Base-by-base conservation (phyloP, 805 yeast genomes). In the Saccharomycopsis vini region DNA sequence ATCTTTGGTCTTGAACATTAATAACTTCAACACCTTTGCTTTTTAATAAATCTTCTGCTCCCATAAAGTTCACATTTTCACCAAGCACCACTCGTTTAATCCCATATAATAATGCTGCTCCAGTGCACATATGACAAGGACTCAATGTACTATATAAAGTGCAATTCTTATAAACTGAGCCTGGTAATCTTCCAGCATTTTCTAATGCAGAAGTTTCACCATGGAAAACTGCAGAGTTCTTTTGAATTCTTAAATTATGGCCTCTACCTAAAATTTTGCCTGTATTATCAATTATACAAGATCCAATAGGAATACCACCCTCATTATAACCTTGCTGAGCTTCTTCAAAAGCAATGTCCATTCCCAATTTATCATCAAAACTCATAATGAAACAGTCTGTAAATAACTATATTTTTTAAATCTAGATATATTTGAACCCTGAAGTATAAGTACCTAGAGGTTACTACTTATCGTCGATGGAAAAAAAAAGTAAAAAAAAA, bases 91-190 rank as follows among this genome's bases (percentile, higher is more conserved):
- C 81, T 51, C 97, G 72, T 55, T 81, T 79, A 53, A 90, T 73
- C 33, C 95, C 95, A 64, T 88, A 90, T 71, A 90, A 68, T 42
- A 90, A 56, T 51, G 90, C 83, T 4, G 97, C 95, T 18, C 97
- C 97, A 3, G 92, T 76, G 61, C 97, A 90, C 97, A 90, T 90
- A 53, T 79, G 73, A 61, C 97, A 90, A 3, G 97, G 97, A 5
- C 95, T 84, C 52, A 90, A 67, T 0, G 96, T 84, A 24, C 97
- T 88, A 64, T 88, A 90, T 74, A 87, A 73, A 42, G 97, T 92
- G 54, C 95, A 82, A 50, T 79, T 72, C 56, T 81, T 83, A 67
- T 90, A 90, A 15, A 73, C 75, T 19, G 71, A 69, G 3, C 89
- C 97, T 19, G 80, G 79, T 45, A 92, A 68, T 56, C 97, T 74